A percentile compares a stretch with the other conserved stretches of the same genome.
Evolutionary conservation across 1,284 basidiomycete genomes (phyloP).

Genomic region (Takashimella tepidaria): DNA sequence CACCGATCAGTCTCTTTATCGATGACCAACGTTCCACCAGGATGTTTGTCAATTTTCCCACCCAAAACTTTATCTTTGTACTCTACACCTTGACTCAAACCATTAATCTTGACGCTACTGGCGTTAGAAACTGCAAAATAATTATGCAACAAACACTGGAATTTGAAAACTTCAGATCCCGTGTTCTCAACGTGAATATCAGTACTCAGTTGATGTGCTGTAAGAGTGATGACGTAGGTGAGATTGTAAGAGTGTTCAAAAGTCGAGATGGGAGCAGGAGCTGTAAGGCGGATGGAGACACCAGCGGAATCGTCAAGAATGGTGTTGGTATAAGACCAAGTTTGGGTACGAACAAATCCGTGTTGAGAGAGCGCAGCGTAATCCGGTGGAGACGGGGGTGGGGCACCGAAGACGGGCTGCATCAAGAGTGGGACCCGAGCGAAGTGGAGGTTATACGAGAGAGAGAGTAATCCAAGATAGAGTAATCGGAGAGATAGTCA

Average conservation of each 20-base stretch:
- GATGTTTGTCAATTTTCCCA: conserved; percentile 21
- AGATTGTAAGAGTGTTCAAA: conserved; percentile 65
- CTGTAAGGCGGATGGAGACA: conserved; percentile 67
- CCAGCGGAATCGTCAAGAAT: conserved; percentile 65
- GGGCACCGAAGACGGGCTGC: conserved; percentile 75
- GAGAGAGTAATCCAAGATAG: too few relatives aligned
- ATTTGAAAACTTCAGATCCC: conserved; percentile 54
- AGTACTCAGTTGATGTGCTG: conserved; percentile 66
- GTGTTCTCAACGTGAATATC: conserved; percentile 72
- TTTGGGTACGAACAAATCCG: conserved; percentile 71
- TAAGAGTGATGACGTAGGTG: conserved; percentile 70
- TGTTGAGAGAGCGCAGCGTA: conserved; percentile 72
- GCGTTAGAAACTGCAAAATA: conserved; percentile 67
- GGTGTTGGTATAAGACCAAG: conserved; percentile 62
- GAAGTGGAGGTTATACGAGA: background rate
- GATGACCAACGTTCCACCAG: conserved; percentile 36
- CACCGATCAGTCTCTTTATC: conserved; percentile 37
- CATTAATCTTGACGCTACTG: conserved; percentile 38
- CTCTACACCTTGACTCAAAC: conserved; percentile 51
- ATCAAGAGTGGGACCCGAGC: too few relatives aligned
- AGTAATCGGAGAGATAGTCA: background rate
- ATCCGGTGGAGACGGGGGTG: conserved; percentile 48
- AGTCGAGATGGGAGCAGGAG: conserved; percentile 54
- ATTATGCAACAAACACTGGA: conserved; percentile 81
- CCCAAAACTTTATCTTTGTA: conserved; percentile 68